Base-by-base conservation (phyloP, 2,329 filamentous ascomycete species). In the Fusarium sp. region DNA sequence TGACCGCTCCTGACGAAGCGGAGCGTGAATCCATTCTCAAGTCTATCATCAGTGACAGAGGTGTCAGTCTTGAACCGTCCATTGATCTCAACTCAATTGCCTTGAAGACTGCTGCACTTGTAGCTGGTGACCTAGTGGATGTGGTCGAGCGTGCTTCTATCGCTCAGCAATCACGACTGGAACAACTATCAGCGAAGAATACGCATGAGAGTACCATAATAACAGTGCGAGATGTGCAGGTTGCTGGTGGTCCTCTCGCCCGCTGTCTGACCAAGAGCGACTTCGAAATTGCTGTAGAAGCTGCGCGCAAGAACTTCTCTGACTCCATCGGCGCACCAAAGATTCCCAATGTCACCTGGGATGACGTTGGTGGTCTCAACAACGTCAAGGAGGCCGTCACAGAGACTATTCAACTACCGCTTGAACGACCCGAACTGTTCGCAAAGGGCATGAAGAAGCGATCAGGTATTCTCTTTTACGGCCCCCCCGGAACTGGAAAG, bases 391-490 rank as follows among this genome's bases (percentile, higher is more conserved):
- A 97, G 72, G 94, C 95, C n/a, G 92, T 98, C 56, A 93, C 94
- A 79, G 96, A 98, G 80, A 98, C 96, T 0, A 98, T 98, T 57
- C 95, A 98, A 78, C 85, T 98, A 37, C 96, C 95, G 0, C 87
- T 98, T 2, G 93, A 97, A 67, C 87, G 94, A 12, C 95, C 95
- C 1, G 96, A 98, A 79, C 87, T 98, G 2, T 98, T 98, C 76
- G 94, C 94, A 32, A 97, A 95, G 83, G 96, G 95, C 52, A 96
- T 98, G 92, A 98, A 98, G 87, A 98, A 98, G 83, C 91, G 95
- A 44, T 97, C 93, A 24, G 94, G 94, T 73, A 97, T 97, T 71
- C 81, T 97, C 25, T 97, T 97, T 81, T 97, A 97, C 76, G 94
- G 94, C 0, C 94, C 94, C 2, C 94, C 94, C 0, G 94, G 94